Evolutionary conservation across 345 rosid genomes (phyloP).

Genomic region (Combretum micranthum): DNA sequence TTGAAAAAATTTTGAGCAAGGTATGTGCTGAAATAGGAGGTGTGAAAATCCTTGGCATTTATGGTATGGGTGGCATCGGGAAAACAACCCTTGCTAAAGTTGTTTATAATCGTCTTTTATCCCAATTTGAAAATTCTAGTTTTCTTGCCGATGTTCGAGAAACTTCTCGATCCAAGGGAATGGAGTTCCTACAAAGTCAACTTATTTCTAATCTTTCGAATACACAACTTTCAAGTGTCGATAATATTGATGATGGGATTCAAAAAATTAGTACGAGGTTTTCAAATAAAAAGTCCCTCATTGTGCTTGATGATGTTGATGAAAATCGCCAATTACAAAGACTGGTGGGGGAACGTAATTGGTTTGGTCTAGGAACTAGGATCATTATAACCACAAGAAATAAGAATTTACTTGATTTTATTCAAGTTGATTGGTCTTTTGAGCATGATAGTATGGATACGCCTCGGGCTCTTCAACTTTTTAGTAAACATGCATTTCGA

Average conservation of each 20-base stretch:
- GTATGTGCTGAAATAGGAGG: no score
- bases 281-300: slow-evolving; percentile 3
- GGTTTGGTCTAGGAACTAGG: slow-evolving; percentile 11
- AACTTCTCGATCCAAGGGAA: no score
- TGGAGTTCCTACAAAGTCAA: no score
- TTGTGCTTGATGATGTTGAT: slow-evolving; percentile 12
- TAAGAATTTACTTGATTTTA: neutral
- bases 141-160: no score
- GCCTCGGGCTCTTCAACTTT: slow-evolving; percentile 3
- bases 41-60: no score
- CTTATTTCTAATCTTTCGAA: no score
- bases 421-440: neutral
- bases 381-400: slow-evolving; percentile 9
- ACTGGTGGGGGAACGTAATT: neutral
- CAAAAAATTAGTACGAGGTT: neutral
- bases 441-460: neutral
- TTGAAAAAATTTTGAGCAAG: no score
- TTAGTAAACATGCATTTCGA: slow-evolving; percentile 4
- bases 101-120: no score
- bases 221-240: no score
- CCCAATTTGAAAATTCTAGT: no score
- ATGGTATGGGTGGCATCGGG: no score
- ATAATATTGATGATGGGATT: neutral
- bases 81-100: no score
- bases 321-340: neutral